Conservation (phyloP, 2,329 filamentous ascomycete species). For the Fusarium sp. region DNA sequence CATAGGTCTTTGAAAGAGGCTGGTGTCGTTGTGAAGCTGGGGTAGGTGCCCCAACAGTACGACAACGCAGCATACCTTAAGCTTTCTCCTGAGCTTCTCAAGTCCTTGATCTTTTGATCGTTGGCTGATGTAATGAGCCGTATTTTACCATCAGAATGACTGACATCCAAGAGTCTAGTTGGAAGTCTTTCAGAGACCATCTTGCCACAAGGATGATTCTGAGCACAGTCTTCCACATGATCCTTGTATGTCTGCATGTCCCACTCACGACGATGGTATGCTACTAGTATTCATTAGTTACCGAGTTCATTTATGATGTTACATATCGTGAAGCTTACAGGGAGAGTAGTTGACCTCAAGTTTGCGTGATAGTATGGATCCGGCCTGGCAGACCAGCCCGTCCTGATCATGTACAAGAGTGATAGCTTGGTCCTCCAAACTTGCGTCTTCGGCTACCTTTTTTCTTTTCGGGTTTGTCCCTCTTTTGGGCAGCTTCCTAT, state of each 20-base stretch:
- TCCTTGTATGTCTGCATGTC: background rate
- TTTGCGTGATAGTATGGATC: background rate
- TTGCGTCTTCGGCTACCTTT: background rate
- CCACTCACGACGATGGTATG: background rate
- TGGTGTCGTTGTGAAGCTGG: background rate
- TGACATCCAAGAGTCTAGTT: background rate
- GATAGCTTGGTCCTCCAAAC: background rate
- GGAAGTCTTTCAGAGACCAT: background rate
- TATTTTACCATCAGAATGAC: background rate
- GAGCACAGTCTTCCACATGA: background rate
- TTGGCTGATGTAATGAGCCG: background rate
- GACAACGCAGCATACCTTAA: background rate
- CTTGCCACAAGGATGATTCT: background rate
- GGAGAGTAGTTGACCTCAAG: background rate
- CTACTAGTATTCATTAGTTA: background rate
- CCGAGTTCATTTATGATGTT: background rate
- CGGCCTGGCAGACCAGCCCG: background rate
- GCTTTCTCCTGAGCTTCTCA: rapidly evolving
- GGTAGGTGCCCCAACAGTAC: background rate
- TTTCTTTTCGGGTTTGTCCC: background rate
- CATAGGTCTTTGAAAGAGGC: background rate
- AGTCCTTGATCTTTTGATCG: background rate
- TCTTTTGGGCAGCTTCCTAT: background rate
- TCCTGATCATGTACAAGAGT: background rate
- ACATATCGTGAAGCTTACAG: background rate